Conservation (phyloP, 306 rosid species). For the Glycine tomentella region DNA sequence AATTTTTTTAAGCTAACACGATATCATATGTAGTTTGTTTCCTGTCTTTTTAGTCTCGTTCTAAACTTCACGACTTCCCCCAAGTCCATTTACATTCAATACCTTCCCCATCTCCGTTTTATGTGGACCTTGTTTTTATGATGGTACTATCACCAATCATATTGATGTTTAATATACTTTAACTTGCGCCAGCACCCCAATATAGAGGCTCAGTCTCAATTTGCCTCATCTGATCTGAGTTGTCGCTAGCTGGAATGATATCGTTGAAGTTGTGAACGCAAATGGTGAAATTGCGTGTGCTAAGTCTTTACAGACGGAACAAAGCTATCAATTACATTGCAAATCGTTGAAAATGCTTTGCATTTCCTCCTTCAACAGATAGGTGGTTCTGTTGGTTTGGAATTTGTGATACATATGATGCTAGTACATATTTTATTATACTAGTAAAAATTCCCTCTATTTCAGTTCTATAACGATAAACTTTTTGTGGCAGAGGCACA, state of each 20-base stretch:
- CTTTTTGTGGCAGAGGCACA: too few relatives aligned
- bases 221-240: background rate
- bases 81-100: background rate
- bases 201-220: background rate
- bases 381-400: background rate
- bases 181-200: too few relatives aligned
- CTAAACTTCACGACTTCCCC: background rate
- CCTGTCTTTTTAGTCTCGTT: background rate
- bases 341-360: background rate
- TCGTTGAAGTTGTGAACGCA: slow-evolving; percentile 10
- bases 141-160: background rate
- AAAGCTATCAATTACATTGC: background rate
- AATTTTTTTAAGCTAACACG: slow-evolving; percentile 4
- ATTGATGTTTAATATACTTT: background rate
- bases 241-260: background rate
- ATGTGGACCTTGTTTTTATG: background rate
- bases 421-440: too few relatives aligned
- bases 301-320: background rate
- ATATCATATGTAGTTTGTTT: too few relatives aligned
- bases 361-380: background rate
- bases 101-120: background rate
- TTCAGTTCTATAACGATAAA: too few relatives aligned
- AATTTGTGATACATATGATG: too few relatives aligned
- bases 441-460: too few relatives aligned
- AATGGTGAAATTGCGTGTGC: background rate